A percentile compares a stretch with the other conserved stretches of the same genome.
Conservation (phyloP, 441 rosid genomes). For the Croton setiger region DNA sequence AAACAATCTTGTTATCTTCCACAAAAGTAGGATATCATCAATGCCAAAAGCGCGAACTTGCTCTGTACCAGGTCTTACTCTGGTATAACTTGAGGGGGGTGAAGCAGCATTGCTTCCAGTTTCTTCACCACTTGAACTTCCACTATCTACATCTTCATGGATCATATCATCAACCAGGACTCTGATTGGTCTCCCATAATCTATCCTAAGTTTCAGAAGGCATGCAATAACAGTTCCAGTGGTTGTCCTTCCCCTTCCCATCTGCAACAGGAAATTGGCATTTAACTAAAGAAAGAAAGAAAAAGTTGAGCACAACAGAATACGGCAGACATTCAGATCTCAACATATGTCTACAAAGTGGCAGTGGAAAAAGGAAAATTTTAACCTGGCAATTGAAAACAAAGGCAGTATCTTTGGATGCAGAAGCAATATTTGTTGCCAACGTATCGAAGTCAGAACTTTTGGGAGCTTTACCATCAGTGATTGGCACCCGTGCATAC, state of each 20-base stretch:
- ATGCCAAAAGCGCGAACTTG: slow-evolving; percentile 80
- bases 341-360: slow-evolving; percentile 12
- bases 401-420: slow-evolving; percentile 87
- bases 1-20: slow-evolving; percentile 95
- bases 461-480: slow-evolving; percentile 99
- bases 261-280: slow-evolving; percentile 42
- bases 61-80: slow-evolving; percentile 42
- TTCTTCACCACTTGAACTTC: slow-evolving; percentile 97
- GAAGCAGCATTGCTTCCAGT: slow-evolving; percentile 45
- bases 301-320: slow-evolving; percentile 2
- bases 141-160: slow-evolving; percentile 72
- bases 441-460: slow-evolving; percentile 90
- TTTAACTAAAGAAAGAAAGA: slow-evolving; percentile 19
- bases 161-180: slow-evolving; percentile 50
- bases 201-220: slow-evolving; percentile 89
- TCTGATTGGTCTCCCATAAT: slow-evolving; percentile 83
- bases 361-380: slow-evolving; percentile 15
- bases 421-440: slow-evolving; percentile 80
- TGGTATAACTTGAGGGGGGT: slow-evolving; percentile 33
- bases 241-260: slow-evolving; percentile 99
- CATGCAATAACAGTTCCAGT: slow-evolving; percentile 99
- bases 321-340: slow-evolving; percentile 8
- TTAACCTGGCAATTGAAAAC: slow-evolving; percentile 99
- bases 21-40: slow-evolving; percentile 76
- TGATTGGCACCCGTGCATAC: slow-evolving; percentile 97